Evolutionary conservation across 2,329 filamentous ascomycete genomes (phyloP), one percentile per base, ranked within the genome.

Genomic region (Apiospora phragmitis): DNA sequence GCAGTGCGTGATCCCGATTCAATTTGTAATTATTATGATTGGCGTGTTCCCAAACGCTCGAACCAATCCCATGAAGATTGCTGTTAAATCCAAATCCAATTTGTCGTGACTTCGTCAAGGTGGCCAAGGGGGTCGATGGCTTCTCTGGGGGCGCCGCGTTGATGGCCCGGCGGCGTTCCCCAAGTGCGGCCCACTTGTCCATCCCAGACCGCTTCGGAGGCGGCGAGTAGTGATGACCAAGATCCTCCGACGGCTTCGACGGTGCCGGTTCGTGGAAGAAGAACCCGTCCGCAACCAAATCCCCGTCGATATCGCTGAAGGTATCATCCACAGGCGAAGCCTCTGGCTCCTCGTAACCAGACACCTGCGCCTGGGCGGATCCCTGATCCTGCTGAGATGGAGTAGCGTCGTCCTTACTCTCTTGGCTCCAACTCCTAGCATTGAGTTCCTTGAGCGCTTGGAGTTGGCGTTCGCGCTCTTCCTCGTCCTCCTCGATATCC

Each of bases 181-280:
- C 95, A 67, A 98, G 86, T 16, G 91, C 93, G 32, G 93, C 90
- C 95, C 95, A 98, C 80, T 97, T 97, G 82, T 98, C 95, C 68
- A 93, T 73, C 55, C 78, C 79, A 74, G 76, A 84, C 70, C 88
- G 89, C 84, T 93, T 94, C 29, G 89, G 84, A 38, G 91, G 87
- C 59, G 92, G 88, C n/a, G 90, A 89, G 76, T 92, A 90, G 70
- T 87, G 87, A 70, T 85, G 59, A 77, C 67, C 79, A 77, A 26
- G 32, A 16, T 62, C 43, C 24, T 29, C 35, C 6, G 68, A 55
- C 47, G 29, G 26, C 67, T 68, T 68, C 24, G 41, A 16, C 3
- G 83, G 80, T 21, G 84, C 79, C 38, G 89, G 85, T 71, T 94
- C 92, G 74, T 94, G 91, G 77, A 93, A 93, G 80, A 94, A 90